These are phyloP conservation scores for Geotrichum macrosporum DNA, from an alignment of 1,139 yeast genomes.

Conservation along the genomic window DNA sequence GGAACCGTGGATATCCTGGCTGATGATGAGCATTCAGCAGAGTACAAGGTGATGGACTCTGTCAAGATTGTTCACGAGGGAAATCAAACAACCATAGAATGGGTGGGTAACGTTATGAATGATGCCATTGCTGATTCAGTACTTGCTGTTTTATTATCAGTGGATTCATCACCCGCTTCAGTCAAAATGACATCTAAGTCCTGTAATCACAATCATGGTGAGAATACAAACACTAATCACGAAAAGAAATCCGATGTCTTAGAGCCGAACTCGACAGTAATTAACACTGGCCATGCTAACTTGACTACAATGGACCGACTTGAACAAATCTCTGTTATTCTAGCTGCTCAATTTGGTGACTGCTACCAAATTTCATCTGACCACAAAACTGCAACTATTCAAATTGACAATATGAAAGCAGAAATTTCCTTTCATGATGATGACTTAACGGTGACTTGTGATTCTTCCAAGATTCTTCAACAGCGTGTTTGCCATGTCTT, in stretches of 20 bases:
- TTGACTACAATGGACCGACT: conserved; percentile 48
- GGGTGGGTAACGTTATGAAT: conserved; percentile 87
- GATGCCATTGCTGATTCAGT: conserved; percentile 95
- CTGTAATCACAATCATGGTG: conserved; percentile 37
- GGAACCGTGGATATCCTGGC: conserved; percentile 69
- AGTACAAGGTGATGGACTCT: conserved; percentile 48
- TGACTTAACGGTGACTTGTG: conserved; percentile 66
- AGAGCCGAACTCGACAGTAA: conserved; percentile 24
- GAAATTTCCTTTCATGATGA: conserved; percentile 50
- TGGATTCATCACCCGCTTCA: conserved; percentile 92
- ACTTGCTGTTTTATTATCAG: conserved; percentile 81
- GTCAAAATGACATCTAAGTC: conserved; percentile 71
- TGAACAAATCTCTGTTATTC: conserved; percentile 56
- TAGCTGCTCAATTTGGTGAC: conserved; percentile 86
- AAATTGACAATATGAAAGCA: conserved; percentile 73
- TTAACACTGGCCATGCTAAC: conserved; percentile 37
- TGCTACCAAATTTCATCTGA: conserved; percentile 48
- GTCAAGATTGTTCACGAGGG: conserved; percentile 35
- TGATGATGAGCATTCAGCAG: conserved; percentile 47
- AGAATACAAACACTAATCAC: conserved; percentile 1
- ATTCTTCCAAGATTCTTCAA: conserved; percentile 61
- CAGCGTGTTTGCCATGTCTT: conserved; percentile 81
- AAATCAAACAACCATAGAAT: conserved; percentile 55
- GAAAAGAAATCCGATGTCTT: conserved; percentile 15
- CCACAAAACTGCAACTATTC: conserved; percentile 49